A percentile compares a stretch with the other conserved stretches of the same genome.
These are phyloP conservation scores for Stagonosporopsis tanaceti DNA, from an alignment of 2,329 filamentous ascomycete species.

Conservation along the genomic window DNA sequence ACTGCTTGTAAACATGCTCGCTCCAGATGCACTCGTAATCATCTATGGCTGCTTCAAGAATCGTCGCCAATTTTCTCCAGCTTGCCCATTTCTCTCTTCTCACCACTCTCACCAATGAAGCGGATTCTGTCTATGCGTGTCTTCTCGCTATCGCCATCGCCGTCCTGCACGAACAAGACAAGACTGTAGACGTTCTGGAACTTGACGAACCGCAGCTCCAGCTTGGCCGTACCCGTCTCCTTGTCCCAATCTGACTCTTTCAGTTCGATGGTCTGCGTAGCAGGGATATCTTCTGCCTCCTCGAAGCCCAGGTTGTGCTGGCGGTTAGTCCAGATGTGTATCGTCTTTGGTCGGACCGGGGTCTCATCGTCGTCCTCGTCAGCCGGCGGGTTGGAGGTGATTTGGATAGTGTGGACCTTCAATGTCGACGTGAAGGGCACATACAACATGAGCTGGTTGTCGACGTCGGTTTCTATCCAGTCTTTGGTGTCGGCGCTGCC, in stretches of 20 bases:
- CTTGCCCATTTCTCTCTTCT: constrained; percentile 93
- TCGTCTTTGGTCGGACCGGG: constrained; percentile 80
- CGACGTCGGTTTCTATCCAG: constrained; percentile 95
- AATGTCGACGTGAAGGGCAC: constrained; percentile 86
- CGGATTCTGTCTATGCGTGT: constrained; percentile 81
- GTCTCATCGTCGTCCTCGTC: constrained; percentile 69
- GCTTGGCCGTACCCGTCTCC: constrained; percentile 59
- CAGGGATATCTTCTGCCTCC: constrained; percentile 85
- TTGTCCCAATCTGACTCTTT: constrained; percentile 76
- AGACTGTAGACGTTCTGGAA: constrained; percentile 93
- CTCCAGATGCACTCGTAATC: neutral
- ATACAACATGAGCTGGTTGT: constrained; percentile 94
- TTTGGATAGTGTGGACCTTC: constrained; percentile 86
- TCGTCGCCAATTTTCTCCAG: constrained; percentile 92
- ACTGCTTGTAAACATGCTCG: neutral
- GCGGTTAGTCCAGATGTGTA: constrained; percentile 88
- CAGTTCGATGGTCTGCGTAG: constrained; percentile 82
- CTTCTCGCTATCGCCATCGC: constrained; percentile 83
- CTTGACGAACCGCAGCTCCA: constrained; percentile 86
- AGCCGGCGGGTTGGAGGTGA: constrained; percentile 78
- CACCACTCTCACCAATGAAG: constrained; percentile 86
- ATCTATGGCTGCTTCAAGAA: constrained; percentile 3
- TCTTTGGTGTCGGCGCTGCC: constrained; percentile 66
- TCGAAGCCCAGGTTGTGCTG: constrained; percentile 93
- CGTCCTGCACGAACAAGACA: constrained; percentile 85